Evolutionary conservation across 1,139 yeast genomes (phyloP), one percentile per base, ranked within the genome.

Genomic region (Zygosaccharomyces sapae): DNA sequence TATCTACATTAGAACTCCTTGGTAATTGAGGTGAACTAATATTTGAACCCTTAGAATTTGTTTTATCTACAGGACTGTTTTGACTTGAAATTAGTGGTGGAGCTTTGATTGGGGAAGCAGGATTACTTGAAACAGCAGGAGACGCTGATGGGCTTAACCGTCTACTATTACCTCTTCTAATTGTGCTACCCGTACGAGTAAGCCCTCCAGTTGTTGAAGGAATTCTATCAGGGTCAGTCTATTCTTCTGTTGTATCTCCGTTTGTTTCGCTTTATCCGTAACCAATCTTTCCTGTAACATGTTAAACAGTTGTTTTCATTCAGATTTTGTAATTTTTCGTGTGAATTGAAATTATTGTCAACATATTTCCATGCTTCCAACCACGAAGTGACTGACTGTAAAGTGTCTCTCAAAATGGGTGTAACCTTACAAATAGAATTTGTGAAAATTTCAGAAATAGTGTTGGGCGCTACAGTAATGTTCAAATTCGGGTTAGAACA

Each of bases 201-300:
- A 43, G 41, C 46, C 41, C 33, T 33, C 42, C 37, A 29, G 34
- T 31, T 20, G 33, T 16, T 35, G 19, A 18, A n/a, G 44, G 38
- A 12, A 9, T 5, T 8, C 2, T 12, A 31, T 43, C 45, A 4
- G 49, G 43, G 10, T 38, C 8, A 40, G 47, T 8, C 29, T 38
- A 18, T 40, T 38, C 18, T 36, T 46, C 9, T 41, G 44, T 24
- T 44, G 41, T 16, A 45, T 50, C 31, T 58, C 64, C n/a, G 51
- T 13, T 41, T 55, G 52, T 2, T 57, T 48, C 12, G 61, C 37
- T 44, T 52, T 56, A 42, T 65, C 68, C 2, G 54, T 59, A 2
- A 54, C 52, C 30, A 55, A 44, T 43, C 62, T 62, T 41, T 63
- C 68, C 10, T 55, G 54, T 4, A 59, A 34, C 57, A 61, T 49